Conservation (phyloP, 2,329 filamentous ascomycete species). For the Colletotrichum sp. region DNA sequence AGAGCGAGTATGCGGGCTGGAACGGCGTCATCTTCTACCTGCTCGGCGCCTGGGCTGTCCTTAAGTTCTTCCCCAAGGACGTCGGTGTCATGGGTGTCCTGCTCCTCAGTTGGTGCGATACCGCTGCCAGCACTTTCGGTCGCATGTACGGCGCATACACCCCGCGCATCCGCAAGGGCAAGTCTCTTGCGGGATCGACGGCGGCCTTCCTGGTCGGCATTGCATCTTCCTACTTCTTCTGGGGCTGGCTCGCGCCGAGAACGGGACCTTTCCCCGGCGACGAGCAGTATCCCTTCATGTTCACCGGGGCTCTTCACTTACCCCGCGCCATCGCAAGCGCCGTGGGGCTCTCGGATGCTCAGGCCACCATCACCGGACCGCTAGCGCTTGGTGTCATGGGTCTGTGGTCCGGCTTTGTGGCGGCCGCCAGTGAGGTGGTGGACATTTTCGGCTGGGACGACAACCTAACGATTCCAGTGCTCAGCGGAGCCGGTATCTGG, state of each 20-base stretch:
- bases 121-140: conserved; percentile 93
- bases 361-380: conserved; percentile 70
- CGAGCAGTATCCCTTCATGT: conserved; percentile 77
- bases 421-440: conserved; percentile 86
- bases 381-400: conserved; percentile 82
- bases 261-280: conserved; percentile 72
- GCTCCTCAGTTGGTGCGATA: conserved; percentile 96
- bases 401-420: conserved; percentile 85
- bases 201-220: conserved; percentile 86
- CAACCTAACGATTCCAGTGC: conserved; percentile 93
- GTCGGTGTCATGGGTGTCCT: conserved; percentile 88
- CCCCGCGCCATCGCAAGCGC: conserved; percentile 62
- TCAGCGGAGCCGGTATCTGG: conserved; percentile 89
- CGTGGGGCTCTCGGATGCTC: conserved; percentile 63
- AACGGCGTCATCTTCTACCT: conserved; percentile 98
- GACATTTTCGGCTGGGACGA: conserved; percentile 96
- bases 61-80: conserved; percentile 91
- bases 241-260: conserved; percentile 80
- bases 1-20: conserved; percentile 91
- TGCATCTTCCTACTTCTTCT: conserved; percentile 84
- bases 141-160: conserved; percentile 90
- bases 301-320: conserved; percentile 76
- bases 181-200: conserved; percentile 87
- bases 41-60: conserved; percentile 84
- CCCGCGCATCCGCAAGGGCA: conserved; percentile 81